Conservation (phyloP, 768 basidiomycete species). For the Brasilioporus rufonigricans region DNA sequence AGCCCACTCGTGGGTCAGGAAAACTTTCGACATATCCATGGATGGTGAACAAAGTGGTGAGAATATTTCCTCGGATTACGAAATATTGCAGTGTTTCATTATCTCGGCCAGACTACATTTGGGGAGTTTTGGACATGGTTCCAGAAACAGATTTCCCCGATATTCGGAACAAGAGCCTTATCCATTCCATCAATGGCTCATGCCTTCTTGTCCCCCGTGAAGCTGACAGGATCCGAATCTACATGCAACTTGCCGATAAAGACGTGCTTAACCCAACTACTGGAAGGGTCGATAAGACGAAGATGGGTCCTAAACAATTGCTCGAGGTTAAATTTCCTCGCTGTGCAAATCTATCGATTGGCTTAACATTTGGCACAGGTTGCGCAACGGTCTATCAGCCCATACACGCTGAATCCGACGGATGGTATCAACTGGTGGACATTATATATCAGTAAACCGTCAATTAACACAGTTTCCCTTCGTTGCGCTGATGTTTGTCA, state of each 20-base stretch:
- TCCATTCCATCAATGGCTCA: conserved; percentile 51
- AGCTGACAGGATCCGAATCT: conserved; percentile 45
- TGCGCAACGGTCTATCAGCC: conserved; percentile 40
- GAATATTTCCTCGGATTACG: background rate
- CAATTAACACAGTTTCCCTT: background rate
- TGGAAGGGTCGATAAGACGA: conserved; percentile 41
- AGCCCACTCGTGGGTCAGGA: conserved; percentile 83
- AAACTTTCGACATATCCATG: conserved; percentile 61
- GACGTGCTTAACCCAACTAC: conserved; percentile 36
- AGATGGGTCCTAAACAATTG: conserved; percentile 38
- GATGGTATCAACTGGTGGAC: conserved; percentile 49
- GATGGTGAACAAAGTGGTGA: conserved; percentile 66
- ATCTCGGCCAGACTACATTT: conserved; percentile 34
- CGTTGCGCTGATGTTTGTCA: conserved; percentile 14
- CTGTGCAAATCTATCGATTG: background rate
- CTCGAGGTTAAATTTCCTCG: conserved; percentile 33
- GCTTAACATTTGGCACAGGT: conserved; percentile 22
- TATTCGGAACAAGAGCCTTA: conserved; percentile 43
- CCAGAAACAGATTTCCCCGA: conserved; percentile 56
- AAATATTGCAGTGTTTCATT: background rate
- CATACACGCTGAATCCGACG: conserved; percentile 35
- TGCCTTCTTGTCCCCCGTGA: conserved; percentile 54
- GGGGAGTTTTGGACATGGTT: conserved; percentile 46
- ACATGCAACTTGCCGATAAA: conserved; percentile 47
- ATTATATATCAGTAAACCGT: conserved; percentile 42